Evolutionary conservation across 495 filamentous ascomycete genomes (phyloP).

Genomic region (Aspergillus cristatus): DNA sequence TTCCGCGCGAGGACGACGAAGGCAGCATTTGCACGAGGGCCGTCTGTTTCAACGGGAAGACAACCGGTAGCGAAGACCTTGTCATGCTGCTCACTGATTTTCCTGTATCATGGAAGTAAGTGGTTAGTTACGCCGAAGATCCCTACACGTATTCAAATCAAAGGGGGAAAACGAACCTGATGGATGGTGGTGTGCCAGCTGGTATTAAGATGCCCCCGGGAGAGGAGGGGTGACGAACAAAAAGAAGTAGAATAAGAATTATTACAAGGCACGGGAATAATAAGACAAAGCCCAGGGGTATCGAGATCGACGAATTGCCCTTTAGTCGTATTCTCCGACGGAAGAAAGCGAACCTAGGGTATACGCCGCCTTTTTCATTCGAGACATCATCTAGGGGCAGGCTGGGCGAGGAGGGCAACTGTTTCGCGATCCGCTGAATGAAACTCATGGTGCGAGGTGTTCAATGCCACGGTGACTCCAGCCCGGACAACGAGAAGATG

Average conservation of each 20-base stretch:
- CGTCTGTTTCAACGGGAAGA: slow-evolving; percentile 56
- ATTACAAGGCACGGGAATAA: slow-evolving; percentile 89
- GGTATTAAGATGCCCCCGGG: slow-evolving; percentile 79
- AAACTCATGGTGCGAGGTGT: slow-evolving; percentile 46
- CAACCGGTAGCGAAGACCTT: slow-evolving; percentile 93
- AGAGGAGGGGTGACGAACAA: slow-evolving; percentile 80
- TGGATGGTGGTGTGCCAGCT: slow-evolving; percentile 79
- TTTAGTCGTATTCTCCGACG: slow-evolving; percentile 81
- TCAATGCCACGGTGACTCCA: slow-evolving; percentile 15
- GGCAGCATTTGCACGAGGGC: slow-evolving; percentile 78
- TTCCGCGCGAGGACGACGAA: slow-evolving; percentile 95
- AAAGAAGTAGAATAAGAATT: slow-evolving; percentile 80
- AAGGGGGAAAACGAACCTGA: slow-evolving; percentile 57
- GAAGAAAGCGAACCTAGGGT: slow-evolving; percentile 71
- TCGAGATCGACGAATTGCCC: slow-evolving; percentile 88
- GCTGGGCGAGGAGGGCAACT: slow-evolving; percentile 51
- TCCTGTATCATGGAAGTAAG: slow-evolving; percentile 44
- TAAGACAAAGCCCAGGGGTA: slow-evolving; percentile 87
- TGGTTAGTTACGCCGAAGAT: too few species aligned
- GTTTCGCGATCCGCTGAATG: slow-evolving; percentile 53
- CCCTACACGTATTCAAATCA: too few species aligned
- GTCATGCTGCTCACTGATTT: slow-evolving; percentile 95
- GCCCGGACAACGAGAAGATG: too few species aligned
- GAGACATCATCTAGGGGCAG: slow-evolving; percentile 53
- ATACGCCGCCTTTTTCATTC: slow-evolving; percentile 41